phyloP scores from a whole-genome alignment of 768 basidiomycete genomes.

The Serendipita indica region DNA sequence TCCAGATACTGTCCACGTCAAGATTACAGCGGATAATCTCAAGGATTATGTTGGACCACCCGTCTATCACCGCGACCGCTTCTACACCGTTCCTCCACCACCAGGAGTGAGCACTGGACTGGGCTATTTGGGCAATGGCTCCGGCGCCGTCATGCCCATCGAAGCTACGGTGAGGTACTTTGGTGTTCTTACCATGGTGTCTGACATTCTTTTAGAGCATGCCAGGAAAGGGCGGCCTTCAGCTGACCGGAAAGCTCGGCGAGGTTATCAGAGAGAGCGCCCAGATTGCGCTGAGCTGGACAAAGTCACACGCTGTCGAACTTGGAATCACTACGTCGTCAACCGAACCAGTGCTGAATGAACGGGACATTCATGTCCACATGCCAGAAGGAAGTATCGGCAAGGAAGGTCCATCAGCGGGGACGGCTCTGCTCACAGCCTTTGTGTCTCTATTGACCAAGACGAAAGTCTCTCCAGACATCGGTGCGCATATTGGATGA shows the following conservation, averaged over 20 bases:
- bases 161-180: constrained; percentile 64
- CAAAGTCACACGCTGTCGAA: constrained; percentile 77
- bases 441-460: constrained; percentile 86
- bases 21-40: constrained; percentile 72
- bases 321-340: constrained; percentile 66
- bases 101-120: constrained; percentile 90
- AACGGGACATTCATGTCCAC: constrained; percentile 86
- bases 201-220: constrained; percentile 46
- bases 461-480: constrained; percentile 69
- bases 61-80: constrained; percentile 84
- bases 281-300: constrained; percentile 87
- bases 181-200: not conserved
- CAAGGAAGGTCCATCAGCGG: constrained; percentile 94
- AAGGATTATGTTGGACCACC: constrained; percentile 96
- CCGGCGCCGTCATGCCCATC: constrained; percentile 92
- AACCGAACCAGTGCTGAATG: constrained; percentile 65
- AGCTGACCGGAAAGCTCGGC: constrained; percentile 91
- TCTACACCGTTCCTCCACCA: constrained; percentile 70
- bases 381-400: constrained; percentile 92
- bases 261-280: constrained; percentile 96
- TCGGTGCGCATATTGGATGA: constrained; percentile 39
- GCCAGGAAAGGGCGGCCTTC: constrained; percentile 88
- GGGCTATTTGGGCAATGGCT: constrained; percentile 92
- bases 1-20: constrained; percentile 62
- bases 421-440: constrained; percentile 82